A percentile compares a stretch with the other conserved stretches of the same genome.
phyloP scores from a whole-genome alignment of 495 filamentous ascomycete species.

The Elaphomyces granulatus region DNA sequence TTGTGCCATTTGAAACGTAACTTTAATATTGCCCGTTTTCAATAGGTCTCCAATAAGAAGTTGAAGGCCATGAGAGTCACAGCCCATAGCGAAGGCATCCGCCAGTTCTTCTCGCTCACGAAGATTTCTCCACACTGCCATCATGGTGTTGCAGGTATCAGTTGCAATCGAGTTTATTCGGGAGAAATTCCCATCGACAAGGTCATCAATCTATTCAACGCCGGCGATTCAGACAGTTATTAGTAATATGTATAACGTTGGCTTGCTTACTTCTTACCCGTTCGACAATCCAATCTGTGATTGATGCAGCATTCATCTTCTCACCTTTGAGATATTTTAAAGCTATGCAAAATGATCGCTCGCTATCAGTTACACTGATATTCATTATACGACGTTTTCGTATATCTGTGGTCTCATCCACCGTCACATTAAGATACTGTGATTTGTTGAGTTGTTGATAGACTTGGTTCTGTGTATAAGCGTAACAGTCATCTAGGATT shows the following conservation, averaged over 20 bases:
- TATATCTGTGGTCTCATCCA: neutral
- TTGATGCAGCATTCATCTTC: neutral
- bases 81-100: neutral
- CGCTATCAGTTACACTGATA: neutral
- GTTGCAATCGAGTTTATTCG: constrained; percentile 1
- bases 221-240: too few species aligned
- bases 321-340: neutral
- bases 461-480: neutral
- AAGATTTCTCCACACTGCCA: neutral
- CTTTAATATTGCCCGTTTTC: neutral
- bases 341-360: neutral
- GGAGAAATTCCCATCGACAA: neutral
- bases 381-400: neutral
- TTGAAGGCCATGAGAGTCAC: neutral
- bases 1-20: neutral
- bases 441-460: neutral
- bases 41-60: neutral
- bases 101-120: neutral
- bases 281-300: neutral
- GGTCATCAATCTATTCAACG: neutral
- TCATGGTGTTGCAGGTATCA: neutral
- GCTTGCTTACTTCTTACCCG: neutral
- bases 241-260: neutral
- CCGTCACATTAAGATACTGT: neutral
- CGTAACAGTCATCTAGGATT: neutral